phyloP scores from a whole-genome alignment of 257 asterid genomes.

The Solanum acaule region DNA sequence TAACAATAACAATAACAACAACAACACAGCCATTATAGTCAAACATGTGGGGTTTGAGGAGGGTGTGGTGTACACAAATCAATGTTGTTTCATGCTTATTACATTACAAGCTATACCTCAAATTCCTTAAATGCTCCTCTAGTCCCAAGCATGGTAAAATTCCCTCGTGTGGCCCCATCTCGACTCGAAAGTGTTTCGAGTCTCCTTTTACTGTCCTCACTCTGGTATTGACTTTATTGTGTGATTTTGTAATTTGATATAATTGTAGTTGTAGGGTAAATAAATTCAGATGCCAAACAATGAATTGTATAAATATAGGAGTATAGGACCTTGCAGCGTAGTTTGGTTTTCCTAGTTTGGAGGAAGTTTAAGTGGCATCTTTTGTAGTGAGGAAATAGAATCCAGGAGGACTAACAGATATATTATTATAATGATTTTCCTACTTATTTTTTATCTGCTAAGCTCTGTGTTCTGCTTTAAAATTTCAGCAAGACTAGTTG shows the following conservation, averaged over 20 bases:
- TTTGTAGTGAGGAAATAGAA: neutral
- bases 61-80: neutral
- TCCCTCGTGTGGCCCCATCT: neutral
- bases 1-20: neutral
- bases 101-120: neutral
- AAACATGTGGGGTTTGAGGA: neutral
- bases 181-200: neutral
- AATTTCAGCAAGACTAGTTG: neutral
- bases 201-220: neutral
- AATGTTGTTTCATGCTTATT: neutral
- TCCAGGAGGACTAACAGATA: neutral
- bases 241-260: neutral
- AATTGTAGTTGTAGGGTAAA: neutral
- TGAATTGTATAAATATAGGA: neutral
- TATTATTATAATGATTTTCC: neutral
- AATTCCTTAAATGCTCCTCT: neutral
- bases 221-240: neutral
- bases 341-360: neutral
- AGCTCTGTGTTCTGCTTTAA: neutral
- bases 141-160: neutral
- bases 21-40: neutral
- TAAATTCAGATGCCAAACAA: neutral
- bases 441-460: neutral
- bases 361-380: neutral
- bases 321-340: neutral